phyloP scores from a whole-genome alignment of 2,329 filamentous ascomycete genomes.

The Colletotrichum sp. region DNA sequence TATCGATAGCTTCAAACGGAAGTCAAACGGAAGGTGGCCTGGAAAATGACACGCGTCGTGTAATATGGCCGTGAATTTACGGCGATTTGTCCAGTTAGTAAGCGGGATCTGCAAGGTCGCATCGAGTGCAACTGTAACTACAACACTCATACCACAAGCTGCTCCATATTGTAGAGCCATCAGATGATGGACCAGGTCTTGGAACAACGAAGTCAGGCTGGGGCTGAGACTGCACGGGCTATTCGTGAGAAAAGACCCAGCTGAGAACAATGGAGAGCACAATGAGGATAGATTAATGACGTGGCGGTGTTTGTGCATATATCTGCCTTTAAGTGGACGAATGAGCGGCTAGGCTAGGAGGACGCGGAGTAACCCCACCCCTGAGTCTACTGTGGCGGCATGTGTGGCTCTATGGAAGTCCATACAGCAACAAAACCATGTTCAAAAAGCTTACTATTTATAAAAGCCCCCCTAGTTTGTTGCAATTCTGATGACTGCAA shows the following conservation, averaged over 20 bases:
- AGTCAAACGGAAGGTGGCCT: not conserved
- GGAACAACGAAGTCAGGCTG: not conserved
- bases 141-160: not conserved
- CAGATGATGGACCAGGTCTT: not conserved
- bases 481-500: not conserved
- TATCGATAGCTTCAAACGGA: not conserved
- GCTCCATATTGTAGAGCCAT: not conserved
- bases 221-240: not conserved
- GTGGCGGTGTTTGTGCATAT: not conserved
- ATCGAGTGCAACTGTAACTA: not conserved
- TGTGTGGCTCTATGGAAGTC: not conserved
- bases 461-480: not conserved
- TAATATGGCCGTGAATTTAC: not conserved
- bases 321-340: not conserved
- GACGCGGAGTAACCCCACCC: not conserved
- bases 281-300: not conserved
- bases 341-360: not conserved
- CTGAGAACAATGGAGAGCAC: not conserved
- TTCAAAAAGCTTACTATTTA: not conserved
- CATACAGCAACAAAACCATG: not conserved
- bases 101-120: not conserved
- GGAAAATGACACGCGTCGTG: not conserved
- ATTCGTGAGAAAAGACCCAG: not conserved
- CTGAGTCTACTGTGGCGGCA: not conserved
- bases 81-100: not conserved